These are phyloP conservation scores for Mycena polygramma DNA, from an alignment of 768 basidiomycete species.

Conservation along the genomic window DNA sequence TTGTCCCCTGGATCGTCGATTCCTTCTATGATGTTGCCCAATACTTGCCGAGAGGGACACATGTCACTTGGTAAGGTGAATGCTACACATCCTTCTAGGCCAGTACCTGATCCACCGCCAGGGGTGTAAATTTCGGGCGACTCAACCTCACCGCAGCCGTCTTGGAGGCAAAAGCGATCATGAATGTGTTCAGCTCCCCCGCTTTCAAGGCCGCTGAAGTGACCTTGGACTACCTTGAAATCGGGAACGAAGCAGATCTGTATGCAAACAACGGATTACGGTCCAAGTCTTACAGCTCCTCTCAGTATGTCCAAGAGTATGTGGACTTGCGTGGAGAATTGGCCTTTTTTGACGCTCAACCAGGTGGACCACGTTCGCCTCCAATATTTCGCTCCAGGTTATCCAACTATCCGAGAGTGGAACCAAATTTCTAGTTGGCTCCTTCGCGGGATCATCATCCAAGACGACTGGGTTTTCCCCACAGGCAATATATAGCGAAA, in stretches of 20 bases:
- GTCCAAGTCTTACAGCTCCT: slow-evolving; percentile 50
- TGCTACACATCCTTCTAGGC: background rate
- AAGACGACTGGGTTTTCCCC: slow-evolving; percentile 69
- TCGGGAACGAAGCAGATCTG: slow-evolving; percentile 73
- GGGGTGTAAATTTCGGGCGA: slow-evolving; percentile 72
- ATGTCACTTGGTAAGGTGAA: slow-evolving; percentile 60
- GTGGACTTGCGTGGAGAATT: slow-evolving; percentile 35
- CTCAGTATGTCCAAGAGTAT: slow-evolving; percentile 65
- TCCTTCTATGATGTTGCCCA: slow-evolving; percentile 65
- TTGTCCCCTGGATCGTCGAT: slow-evolving; percentile 59
- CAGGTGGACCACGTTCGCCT: slow-evolving; percentile 68
- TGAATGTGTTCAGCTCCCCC: slow-evolving; percentile 59
- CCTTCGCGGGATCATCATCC: slow-evolving; percentile 66
- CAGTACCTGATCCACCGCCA: slow-evolving; percentile 5
- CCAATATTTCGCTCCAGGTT: slow-evolving; percentile 59
- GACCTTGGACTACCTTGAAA: slow-evolving; percentile 66
- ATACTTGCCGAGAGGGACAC: slow-evolving; percentile 69
- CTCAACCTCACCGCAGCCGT: slow-evolving; percentile 64
- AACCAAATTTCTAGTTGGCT: slow-evolving; percentile 61
- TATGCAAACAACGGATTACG: slow-evolving; percentile 62
- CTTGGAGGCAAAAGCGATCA: slow-evolving; percentile 61
- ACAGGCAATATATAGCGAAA: slow-evolving; percentile 67
- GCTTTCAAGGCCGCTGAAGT: slow-evolving; percentile 56
- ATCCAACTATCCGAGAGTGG: slow-evolving; percentile 48
- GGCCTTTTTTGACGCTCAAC: background rate